A percentile compares a stretch with the other conserved stretches of the same genome.
Evolutionary conservation across 768 basidiomycete genomes (phyloP).

Genomic region (Termitomyces sp.): DNA sequence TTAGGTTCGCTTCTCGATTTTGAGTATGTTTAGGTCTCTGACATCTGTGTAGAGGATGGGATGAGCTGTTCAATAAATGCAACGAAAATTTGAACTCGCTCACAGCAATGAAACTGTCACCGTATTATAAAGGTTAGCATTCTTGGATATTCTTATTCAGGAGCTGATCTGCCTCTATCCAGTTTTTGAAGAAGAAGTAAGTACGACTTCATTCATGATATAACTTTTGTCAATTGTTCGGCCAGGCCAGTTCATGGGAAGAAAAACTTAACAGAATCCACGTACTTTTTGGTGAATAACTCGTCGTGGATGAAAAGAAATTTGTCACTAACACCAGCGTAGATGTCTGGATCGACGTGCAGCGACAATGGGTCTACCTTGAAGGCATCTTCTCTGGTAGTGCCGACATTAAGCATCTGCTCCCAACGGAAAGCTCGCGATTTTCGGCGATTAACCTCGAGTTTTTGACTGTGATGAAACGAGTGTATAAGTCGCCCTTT

Average conservation of each 20-base stretch:
- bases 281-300: slow-evolving; percentile 79
- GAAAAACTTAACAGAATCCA: slow-evolving; percentile 96
- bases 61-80: slow-evolving; percentile 95
- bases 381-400: slow-evolving; percentile 99
- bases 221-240: slow-evolving; percentile 4
- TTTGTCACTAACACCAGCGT: slow-evolving; percentile 5
- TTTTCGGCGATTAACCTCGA: slow-evolving; percentile 99
- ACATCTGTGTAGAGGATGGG: slow-evolving; percentile 72
- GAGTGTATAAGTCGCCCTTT: slow-evolving; percentile 98
- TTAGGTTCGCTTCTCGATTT: slow-evolving; percentile 48
- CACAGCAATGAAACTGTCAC: slow-evolving; percentile 95
- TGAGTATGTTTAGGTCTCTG: background rate
- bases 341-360: slow-evolving; percentile 99
- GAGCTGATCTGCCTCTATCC: slow-evolving; percentile 1
- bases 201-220: background rate
- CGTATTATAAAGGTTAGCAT: slow-evolving; percentile 88
- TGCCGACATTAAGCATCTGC: slow-evolving; percentile 98
- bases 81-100: slow-evolving; percentile 96
- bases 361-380: slow-evolving; percentile 99
- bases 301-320: background rate
- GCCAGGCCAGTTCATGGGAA: slow-evolving; percentile 86
- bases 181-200: slow-evolving; percentile 90
- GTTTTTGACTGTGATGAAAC: slow-evolving; percentile 98
- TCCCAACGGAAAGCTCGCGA: slow-evolving; percentile 95
- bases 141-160: background rate